phyloP scores from a whole-genome alignment of 2,329 filamentous ascomycete species.

The Colletotrichum sp. region DNA sequence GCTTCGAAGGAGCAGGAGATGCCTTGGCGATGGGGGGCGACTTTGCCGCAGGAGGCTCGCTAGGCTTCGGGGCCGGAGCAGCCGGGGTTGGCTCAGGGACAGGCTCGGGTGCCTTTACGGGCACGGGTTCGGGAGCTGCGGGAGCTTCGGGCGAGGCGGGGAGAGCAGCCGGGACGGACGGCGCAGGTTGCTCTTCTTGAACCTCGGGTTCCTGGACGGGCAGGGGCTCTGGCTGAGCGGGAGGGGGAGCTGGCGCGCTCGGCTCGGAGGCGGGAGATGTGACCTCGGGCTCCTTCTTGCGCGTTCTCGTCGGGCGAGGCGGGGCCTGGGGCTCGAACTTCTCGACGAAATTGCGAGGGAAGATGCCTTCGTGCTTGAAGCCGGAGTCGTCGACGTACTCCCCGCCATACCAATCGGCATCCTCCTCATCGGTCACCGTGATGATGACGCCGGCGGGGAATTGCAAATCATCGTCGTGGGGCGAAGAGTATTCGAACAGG shows the following conservation, averaged over 20 bases:
- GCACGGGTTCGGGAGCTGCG: conserved; percentile 38
- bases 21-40: conserved; percentile 45
- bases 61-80: conserved; percentile 41
- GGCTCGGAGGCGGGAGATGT: conserved; percentile 26
- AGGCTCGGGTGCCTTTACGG: conserved; percentile 33
- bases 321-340: conserved; percentile 91
- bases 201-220: conserved; percentile 38
- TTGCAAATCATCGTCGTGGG: conserved; percentile 92
- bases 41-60: conserved; percentile 33
- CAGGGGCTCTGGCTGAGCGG: conserved; percentile 31
- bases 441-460: conserved; percentile 89
- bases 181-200: conserved; percentile 35
- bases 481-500: conserved; percentile 90
- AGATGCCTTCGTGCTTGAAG: conserved; percentile 80
- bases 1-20: conserved; percentile 39
- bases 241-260: conserved; percentile 34
- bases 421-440: conserved; percentile 90
- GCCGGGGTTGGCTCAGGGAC: conserved; percentile 28
- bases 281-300: conserved; percentile 66
- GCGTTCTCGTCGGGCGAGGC: conserved; percentile 78
- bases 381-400: conserved; percentile 83
- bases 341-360: conserved; percentile 97
- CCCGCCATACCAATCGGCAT: conserved; percentile 91
- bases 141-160: conserved; percentile 37
- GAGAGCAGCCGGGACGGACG: conserved; percentile 30